Evolutionary conservation across 192 early-diverging fungal species (phyloP).

Genomic region (Backusella macrospora): DNA sequence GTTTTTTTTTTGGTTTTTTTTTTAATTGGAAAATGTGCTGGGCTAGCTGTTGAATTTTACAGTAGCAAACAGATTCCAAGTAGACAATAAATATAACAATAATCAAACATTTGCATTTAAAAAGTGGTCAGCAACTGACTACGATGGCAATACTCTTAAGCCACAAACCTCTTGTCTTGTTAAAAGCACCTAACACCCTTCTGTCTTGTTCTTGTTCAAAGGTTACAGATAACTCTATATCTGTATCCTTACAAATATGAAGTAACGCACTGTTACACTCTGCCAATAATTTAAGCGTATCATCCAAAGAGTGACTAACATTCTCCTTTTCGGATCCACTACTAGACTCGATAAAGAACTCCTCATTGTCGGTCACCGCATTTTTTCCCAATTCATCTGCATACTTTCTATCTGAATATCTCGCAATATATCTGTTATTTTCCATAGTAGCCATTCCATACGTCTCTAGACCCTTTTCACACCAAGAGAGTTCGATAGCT

Average conservation of each 20-base stretch:
- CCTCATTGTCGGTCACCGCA: background rate
- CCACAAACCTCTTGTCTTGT: slow-evolving; percentile 4
- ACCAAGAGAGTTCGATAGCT: no score
- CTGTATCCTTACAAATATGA: no score
- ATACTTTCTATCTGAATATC: background rate
- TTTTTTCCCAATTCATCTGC: background rate
- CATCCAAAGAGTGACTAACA: slow-evolving; percentile 1
- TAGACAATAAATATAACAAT: slow-evolving; percentile 3
- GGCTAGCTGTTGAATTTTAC: no score
- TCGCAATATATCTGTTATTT: no score
- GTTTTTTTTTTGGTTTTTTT: background rate
- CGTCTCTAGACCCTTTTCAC: no score
- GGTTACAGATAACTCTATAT: no score
- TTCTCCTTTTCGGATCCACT: slow-evolving; percentile 14
- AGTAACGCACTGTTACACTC: slow-evolving; percentile 11
- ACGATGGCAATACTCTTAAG: background rate
- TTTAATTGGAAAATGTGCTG: slow-evolving; percentile 4
- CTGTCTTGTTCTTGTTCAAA: no score
- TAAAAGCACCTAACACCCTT: no score
- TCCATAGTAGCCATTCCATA: no score
- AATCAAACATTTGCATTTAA: slow-evolving; percentile 21
- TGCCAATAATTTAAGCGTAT: slow-evolving; percentile 3
- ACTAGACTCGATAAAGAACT: slow-evolving; percentile 10
- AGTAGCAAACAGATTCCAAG: slow-evolving; percentile 13
- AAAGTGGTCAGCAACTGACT: slow-evolving; percentile 6